Conservation (phyloP, 805 yeast genomes). For the Nakazawaea siamensis region DNA sequence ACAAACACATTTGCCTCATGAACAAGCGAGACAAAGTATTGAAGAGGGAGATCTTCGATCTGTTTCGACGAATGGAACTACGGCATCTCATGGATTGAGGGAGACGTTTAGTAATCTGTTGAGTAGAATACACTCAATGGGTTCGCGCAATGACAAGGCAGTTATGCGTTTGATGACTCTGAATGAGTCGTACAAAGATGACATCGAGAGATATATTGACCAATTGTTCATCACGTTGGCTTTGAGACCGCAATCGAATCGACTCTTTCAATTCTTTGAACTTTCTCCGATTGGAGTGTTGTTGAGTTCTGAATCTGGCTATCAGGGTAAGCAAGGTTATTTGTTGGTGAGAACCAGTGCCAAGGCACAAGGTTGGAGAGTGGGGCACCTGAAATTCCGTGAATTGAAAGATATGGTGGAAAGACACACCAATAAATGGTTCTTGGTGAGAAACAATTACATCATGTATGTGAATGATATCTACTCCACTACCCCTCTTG, state of each 20-base stretch:
- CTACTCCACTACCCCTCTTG: conserved; percentile 80
- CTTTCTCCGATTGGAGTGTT: conserved; percentile 82
- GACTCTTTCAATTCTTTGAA: conserved; percentile 81
- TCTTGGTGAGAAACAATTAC: conserved; percentile 76
- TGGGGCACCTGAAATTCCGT: conserved; percentile 73
- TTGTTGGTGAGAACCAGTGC: conserved; percentile 77
- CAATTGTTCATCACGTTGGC: conserved; percentile 50
- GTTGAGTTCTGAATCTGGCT: conserved; percentile 73
- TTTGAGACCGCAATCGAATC: conserved; percentile 73
- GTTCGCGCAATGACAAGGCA: background rate
- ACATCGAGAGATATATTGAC: conserved; percentile 61
- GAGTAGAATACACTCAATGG: background rate
- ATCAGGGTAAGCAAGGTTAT: conserved; percentile 84
- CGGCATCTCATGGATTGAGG: background rate
- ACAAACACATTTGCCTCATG: too few species aligned
- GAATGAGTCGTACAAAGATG: conserved; percentile 29
- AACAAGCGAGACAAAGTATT: background rate
- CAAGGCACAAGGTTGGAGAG: conserved; percentile 90
- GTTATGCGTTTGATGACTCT: too few species aligned
- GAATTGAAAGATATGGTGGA: conserved; percentile 83
- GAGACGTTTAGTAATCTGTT: background rate
- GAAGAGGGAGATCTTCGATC: background rate
- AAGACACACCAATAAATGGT: conserved; percentile 91
- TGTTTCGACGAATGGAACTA: background rate
- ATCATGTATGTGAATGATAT: conserved; percentile 81